phyloP scores from a whole-genome alignment of 1,139 yeast genomes.

The Chernovozyma sophiae-reginae region DNA sequence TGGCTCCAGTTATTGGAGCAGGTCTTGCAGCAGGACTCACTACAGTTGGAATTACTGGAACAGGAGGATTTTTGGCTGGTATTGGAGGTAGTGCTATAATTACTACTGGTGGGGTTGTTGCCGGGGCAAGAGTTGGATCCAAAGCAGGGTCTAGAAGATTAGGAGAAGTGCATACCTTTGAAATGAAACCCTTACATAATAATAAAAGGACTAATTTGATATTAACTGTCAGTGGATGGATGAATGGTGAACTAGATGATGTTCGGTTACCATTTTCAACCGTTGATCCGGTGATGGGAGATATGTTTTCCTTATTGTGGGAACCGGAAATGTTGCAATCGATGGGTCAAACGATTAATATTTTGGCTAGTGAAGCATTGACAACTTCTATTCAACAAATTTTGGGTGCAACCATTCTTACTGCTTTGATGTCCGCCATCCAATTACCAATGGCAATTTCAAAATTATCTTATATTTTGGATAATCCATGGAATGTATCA shows the following conservation, averaged over 20 bases:
- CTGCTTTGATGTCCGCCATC: conserved; percentile 94
- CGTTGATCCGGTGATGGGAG: conserved; percentile 97
- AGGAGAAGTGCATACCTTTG: conserved; percentile 92
- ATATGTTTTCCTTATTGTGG: conserved; percentile 86
- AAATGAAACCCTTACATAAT: conserved; percentile 87
- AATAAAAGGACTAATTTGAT: conserved; percentile 84
- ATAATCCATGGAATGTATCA: conserved; percentile 98
- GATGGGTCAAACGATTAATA: conserved; percentile 92
- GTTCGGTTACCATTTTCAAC: conserved; percentile 95
- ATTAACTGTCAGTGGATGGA: conserved; percentile 97
- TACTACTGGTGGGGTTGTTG: conserved; percentile 84
- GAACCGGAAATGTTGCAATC: conserved; percentile 97
- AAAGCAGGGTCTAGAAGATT: conserved; percentile 81
- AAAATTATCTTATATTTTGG: conserved; percentile 82
- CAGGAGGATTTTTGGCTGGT: conserved; percentile 89
- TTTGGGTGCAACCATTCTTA: conserved; percentile 83
- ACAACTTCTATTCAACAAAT: conserved; percentile 94
- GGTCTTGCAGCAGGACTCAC: conserved; percentile 97
- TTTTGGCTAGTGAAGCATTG: conserved; percentile 89
- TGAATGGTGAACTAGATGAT: conserved; percentile 93
- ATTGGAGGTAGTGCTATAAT: conserved; percentile 96
- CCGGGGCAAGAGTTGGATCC: conserved; percentile 87
- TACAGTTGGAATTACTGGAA: conserved; percentile 90
- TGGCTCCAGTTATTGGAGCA: conserved; percentile 98
- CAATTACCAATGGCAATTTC: conserved; percentile 91